These are phyloP conservation scores for Quaeritorhiza haematococci DNA, from an alignment of 371 early-diverging fungal species.

Conservation along the genomic window DNA sequence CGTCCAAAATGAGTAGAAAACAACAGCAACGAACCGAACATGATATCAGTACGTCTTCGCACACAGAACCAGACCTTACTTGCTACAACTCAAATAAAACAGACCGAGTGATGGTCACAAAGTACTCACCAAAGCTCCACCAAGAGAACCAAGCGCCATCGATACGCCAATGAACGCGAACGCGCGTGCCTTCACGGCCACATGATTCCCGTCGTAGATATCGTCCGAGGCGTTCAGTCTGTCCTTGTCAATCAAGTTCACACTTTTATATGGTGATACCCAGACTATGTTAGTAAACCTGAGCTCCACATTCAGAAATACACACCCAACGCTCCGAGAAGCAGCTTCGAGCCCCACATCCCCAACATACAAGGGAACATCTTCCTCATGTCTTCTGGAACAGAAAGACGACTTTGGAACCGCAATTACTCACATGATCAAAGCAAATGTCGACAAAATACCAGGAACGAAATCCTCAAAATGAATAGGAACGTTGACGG, in stretches of 20 bases:
- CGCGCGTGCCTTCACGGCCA: conserved; percentile 57
- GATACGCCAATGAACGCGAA: conserved; percentile 70
- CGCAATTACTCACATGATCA: conserved; percentile 55
- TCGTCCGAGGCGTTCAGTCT: conserved; percentile 50
- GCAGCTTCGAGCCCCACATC: too few species aligned
- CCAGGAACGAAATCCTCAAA: conserved; percentile 78
- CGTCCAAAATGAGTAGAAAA: not conserved
- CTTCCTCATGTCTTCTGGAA: too few species aligned
- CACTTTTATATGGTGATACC: too few species aligned
- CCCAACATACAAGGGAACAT: too few species aligned
- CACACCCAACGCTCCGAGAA: too few species aligned
- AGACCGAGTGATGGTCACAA: not conserved
- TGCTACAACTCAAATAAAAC: not conserved
- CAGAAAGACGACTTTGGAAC: conserved; percentile 1
- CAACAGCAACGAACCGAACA: not conserved
- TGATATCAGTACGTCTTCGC: not conserved
- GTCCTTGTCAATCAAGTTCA: conserved; percentile 45
- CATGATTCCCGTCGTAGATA: conserved; percentile 28
- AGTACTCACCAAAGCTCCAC: conserved; percentile 61
- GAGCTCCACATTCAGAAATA: too few species aligned
- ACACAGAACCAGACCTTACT: not conserved
- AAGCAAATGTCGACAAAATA: conserved; percentile 63
- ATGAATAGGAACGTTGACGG: conserved; percentile 37
- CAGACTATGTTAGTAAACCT: too few species aligned
- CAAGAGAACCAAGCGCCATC: conserved; percentile 66